These are phyloP conservation scores for Artemisia argyi DNA, from an alignment of 129 eudicot genomes.

Conservation along the genomic window DNA sequence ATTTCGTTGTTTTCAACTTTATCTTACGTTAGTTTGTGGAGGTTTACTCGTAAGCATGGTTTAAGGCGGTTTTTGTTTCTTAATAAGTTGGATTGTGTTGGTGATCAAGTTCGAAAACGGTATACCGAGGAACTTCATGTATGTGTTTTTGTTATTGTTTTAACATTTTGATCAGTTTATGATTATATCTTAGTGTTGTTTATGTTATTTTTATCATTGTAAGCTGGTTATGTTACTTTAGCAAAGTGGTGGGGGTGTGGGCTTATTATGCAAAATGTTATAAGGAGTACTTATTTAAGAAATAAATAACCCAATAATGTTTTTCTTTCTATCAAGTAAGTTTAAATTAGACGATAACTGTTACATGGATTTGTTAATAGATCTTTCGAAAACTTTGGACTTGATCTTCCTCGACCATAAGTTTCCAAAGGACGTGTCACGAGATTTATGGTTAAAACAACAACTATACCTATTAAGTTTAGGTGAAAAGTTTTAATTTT, in stretches of 20 bases:
- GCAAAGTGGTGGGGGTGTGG: background rate
- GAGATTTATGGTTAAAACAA: background rate
- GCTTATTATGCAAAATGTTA: no score
- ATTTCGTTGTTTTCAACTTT: conserved; percentile 48
- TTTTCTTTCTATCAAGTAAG: background rate
- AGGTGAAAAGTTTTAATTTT: conserved; percentile 24
- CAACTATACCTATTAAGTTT: background rate
- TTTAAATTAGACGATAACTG: no score
- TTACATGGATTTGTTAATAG: background rate
- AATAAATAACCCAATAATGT: no score
- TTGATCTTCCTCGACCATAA: background rate
- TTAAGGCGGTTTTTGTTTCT: conserved; percentile 63
- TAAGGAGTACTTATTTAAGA: background rate
- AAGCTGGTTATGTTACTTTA: background rate
- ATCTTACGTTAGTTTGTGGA: conserved; percentile 45
- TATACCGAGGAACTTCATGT: conserved; percentile 60
- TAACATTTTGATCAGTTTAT: no score
- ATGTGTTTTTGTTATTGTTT: conserved; percentile 24
- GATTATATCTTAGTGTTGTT: background rate
- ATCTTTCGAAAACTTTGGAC: background rate
- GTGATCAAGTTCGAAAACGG: conserved; percentile 40
- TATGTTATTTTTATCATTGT: background rate
- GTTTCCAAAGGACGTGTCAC: background rate
- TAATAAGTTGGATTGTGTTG: conserved; percentile 45
- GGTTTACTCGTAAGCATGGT: conserved; percentile 51